Evolutionary conservation across 805 yeast genomes (phyloP), one percentile per base, ranked within the genome.

Genomic region (Ogataea corticis): DNA sequence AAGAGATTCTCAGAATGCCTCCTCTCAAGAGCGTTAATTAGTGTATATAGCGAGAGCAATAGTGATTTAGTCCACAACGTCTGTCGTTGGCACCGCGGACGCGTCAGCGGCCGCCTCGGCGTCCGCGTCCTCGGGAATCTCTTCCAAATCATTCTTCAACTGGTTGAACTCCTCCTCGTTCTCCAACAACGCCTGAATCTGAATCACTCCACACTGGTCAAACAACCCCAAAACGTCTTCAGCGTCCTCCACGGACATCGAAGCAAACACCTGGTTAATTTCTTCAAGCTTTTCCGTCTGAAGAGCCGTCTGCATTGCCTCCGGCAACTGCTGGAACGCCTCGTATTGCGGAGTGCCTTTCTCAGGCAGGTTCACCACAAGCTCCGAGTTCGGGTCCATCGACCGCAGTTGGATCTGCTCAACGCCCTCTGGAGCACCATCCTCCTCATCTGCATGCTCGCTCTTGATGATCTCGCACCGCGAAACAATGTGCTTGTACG

Each of bases 1-100:
- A 76, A 45, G 87, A 80, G 64, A 77, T 90, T 25, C 67, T 92
- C 63, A 77, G 96, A 59, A 94, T 94, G 97, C 99, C 99, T 11
- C 76, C 81, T 19, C 66, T 85, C 51, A 64, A 69, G 23, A 41
- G 27, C n/a, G n/a, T 11, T 13, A 10, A 38, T 34, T 38, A 34
- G 4, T 44, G 28, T 41, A 35, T 41, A 38, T 39, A 31, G 16
- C 18, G 18, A n/a, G 15, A 28, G 6, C 13, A 28, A 28, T 11
- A 28, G 4, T 13, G 15, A 18, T 4, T 52, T 43, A 72, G 55
- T 72, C 77, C 46, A 72, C 76, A 5, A 68, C 53, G 48, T 72
- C 76, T 27, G 69, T 67, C 4, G 75, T 69, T 10, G 40, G 16
- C 3, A 25, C 18, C 18, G 4, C 37, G 27, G 12, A n/a, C 19